These are phyloP conservation scores for Ceriops zippeliana DNA, from an alignment of 345 rosid species.

Conservation along the genomic window DNA sequence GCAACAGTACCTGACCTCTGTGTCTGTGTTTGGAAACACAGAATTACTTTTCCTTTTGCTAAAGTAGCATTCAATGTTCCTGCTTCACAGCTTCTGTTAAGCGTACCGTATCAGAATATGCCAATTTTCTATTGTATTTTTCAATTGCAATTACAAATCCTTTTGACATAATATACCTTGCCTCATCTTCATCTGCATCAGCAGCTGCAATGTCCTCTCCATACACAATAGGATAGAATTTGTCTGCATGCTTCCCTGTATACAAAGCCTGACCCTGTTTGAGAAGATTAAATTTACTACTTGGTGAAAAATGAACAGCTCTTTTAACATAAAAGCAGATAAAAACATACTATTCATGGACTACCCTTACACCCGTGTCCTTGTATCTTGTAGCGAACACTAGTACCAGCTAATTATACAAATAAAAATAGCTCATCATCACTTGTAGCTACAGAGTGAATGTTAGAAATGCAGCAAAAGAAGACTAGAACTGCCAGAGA, in stretches of 20 bases:
- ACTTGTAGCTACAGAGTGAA: too few relatives aligned
- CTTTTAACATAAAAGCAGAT: too few relatives aligned
- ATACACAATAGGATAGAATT: conserved; percentile 42
- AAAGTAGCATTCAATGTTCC: conserved; percentile 24
- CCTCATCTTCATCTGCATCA: conserved; percentile 33
- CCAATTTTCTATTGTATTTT: neutral
- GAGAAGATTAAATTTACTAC: conserved; percentile 13
- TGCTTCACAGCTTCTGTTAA: conserved; percentile 37
- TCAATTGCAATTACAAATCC: neutral
- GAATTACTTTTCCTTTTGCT: conserved; percentile 47
- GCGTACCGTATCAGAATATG: neutral
- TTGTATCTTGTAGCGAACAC: too few relatives aligned
- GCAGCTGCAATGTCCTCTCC: conserved; percentile 43
- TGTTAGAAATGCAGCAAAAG: too few relatives aligned
- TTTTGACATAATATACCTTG: conserved; percentile 29
- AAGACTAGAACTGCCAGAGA: too few relatives aligned
- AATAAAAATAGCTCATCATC: too few relatives aligned
- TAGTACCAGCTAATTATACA: too few relatives aligned
- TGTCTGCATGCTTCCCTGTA: conserved; percentile 26
- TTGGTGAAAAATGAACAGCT: too few relatives aligned
- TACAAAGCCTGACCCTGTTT: conserved; percentile 52
- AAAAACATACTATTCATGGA: too few relatives aligned
- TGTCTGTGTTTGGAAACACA: conserved; percentile 47
- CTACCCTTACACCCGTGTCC: too few relatives aligned
- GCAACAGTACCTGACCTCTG: conserved; percentile 41